These are phyloP conservation scores for Pleurotus cornucopiae DNA, from an alignment of 768 basidiomycete species.

Conservation along the genomic window DNA sequence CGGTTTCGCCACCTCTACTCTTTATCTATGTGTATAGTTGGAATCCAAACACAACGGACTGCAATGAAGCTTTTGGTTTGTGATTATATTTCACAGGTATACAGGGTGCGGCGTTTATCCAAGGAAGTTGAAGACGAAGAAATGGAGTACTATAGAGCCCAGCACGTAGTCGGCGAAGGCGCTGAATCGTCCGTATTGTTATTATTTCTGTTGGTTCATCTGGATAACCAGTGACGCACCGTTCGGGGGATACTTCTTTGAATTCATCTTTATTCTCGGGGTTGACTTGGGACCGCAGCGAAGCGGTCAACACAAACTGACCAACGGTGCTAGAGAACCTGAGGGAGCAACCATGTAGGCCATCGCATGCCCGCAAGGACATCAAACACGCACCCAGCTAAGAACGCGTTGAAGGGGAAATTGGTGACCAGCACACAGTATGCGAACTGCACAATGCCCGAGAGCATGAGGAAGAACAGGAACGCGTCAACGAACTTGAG, in stretches of 20 bases:
- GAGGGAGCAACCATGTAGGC: background rate
- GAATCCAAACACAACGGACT: background rate
- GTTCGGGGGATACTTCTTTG: slow-evolving; percentile 89
- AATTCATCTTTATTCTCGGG: slow-evolving; percentile 79
- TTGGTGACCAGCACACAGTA: slow-evolving; percentile 91
- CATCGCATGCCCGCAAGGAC: background rate
- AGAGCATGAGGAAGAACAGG: slow-evolving; percentile 86
- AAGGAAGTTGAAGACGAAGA: slow-evolving; percentile 98
- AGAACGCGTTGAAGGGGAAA: slow-evolving; percentile 97
- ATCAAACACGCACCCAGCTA: slow-evolving; percentile 72
- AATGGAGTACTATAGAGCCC: slow-evolving; percentile 94
- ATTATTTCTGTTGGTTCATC: background rate
- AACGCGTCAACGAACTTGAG: slow-evolving; percentile 95
- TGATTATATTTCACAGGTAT: slow-evolving; percentile 1
- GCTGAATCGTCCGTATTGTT: slow-evolving; percentile 36
- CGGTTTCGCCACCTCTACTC: background rate
- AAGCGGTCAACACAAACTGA: slow-evolving; percentile 94
- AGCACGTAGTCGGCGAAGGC: slow-evolving; percentile 96
- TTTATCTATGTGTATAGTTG: background rate
- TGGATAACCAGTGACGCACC: slow-evolving; percentile 44
- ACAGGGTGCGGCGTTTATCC: slow-evolving; percentile 46
- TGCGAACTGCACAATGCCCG: slow-evolving; percentile 84
- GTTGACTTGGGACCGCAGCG: slow-evolving; percentile 88
- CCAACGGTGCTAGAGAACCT: slow-evolving; percentile 94
- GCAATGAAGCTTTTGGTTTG: background rate